Base-by-base conservation (phyloP, 306 rosid genomes). In the Dicorynia guianensis region DNA sequence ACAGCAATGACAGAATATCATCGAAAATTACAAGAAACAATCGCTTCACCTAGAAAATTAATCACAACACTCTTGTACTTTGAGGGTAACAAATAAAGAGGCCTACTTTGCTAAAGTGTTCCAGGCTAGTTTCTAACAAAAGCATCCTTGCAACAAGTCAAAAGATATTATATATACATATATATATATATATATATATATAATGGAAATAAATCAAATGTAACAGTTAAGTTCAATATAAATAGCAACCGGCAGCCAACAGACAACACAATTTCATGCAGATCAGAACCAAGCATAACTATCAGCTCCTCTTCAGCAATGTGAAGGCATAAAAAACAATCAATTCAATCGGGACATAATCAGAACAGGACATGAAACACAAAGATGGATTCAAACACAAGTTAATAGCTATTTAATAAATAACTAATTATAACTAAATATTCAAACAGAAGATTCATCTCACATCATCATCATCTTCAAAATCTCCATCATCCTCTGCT, bases 391-490 rank as follows among this genome's bases (percentile, higher is more conserved):
- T 42, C 18, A 65, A 53, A 9, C 43, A 55, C 1, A 17, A 46
- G 43, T 14, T 56, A 34, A 33, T 0, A 71, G 17, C 0, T 15
- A 53, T 40, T 53, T 75, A 79, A 69, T 3, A 46, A 35, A 79
- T 47, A 43, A 40, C 8, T 48, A 14, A 72, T 5, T 11, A 44
- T 14, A 60, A 34, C 67, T 3, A 20, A 30, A 74, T 7, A 30
- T 75, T 44, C 18, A 14, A 20, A 38, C 47, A 11, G 61, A 72
- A 79, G 35, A 54, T 25, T n/a, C 78, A 78, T 59, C 91, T 90
- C 89, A 93, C 98, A 87, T 93, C 98, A 36, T 93, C 96, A 1
- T 87, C 92, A 17, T 90, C 97, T 64, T 90, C 96, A 81, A 79
- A 86, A 52, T 81, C 96, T 10, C 81, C 91, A 47, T 82, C 97